These are phyloP conservation scores for Sporothrix pseudoabietina DNA, from an alignment of 2,329 filamentous ascomycete genomes.

Conservation along the genomic window DNA sequence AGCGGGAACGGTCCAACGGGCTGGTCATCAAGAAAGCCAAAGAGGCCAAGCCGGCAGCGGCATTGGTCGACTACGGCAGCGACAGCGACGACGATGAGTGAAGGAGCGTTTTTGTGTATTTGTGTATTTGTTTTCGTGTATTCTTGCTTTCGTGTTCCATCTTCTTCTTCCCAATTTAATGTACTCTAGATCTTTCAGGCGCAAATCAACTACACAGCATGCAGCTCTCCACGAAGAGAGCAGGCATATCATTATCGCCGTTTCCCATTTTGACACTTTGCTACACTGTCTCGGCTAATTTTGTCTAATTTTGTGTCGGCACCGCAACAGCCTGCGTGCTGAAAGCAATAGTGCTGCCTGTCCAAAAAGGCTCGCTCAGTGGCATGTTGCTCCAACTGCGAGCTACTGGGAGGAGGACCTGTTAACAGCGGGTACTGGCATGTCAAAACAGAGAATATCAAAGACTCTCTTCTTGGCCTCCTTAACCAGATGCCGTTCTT, in stretches of 20 bases:
- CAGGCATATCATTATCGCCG: background rate
- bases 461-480: no score
- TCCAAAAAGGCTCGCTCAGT: background rate
- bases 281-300: background rate
- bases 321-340: background rate
- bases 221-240: background rate
- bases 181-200: background rate
- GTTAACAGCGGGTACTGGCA: background rate
- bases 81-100: constrained; percentile 52
- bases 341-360: background rate
- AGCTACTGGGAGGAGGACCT: background rate
- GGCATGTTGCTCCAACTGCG: background rate
- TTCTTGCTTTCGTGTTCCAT: background rate
- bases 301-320: background rate
- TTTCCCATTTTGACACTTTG: background rate
- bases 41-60: constrained; percentile 59
- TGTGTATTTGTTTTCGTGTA: no score
- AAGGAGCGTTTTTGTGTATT: background rate
- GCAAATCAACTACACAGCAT: constrained; percentile 2
- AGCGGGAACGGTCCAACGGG: constrained; percentile 48
- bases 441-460: background rate
- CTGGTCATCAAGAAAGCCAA: constrained; percentile 58
- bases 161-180: background rate
- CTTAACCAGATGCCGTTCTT: no score
- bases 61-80: constrained; percentile 86